Percentiles rank a stretch among this genome's conserved stretches.
Conservation (phyloP, 371 early-diverging fungal genomes). For the Mucor circinelloides region DNA sequence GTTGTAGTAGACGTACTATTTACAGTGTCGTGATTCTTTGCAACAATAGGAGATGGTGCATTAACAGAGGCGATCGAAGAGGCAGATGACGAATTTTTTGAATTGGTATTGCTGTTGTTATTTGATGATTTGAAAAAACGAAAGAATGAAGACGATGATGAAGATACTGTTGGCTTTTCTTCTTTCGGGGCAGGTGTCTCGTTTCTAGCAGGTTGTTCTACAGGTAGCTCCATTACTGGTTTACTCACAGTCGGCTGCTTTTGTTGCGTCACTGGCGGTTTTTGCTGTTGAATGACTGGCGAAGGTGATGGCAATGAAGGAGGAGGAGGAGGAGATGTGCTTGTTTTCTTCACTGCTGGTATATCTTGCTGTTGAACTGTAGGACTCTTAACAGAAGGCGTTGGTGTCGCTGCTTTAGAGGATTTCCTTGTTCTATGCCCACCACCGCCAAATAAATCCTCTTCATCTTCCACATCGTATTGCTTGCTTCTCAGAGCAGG, state of each 20-base stretch:
- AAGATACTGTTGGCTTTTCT: constrained; percentile 2
- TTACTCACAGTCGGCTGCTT: not conserved
- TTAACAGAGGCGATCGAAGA: constrained; percentile 11
- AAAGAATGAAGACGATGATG: constrained; percentile 9
- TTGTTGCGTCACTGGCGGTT: not conserved
- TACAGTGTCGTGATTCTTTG: not conserved
- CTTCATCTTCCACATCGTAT: constrained; percentile 23
- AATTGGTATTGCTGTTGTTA: not conserved
- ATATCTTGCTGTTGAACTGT: not conserved
- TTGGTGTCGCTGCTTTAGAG: not conserved
- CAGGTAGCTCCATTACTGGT: not conserved
- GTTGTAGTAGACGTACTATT: not conserved
- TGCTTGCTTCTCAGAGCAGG: not conserved
- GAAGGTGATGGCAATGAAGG: not conserved
- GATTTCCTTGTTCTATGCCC: not conserved
- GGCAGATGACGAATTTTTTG: constrained; percentile 1
- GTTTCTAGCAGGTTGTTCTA: not conserved
- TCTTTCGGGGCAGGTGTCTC: not conserved
- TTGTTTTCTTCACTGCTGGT: not conserved
- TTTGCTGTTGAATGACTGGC: not conserved
- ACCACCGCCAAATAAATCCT: constrained; percentile 2
- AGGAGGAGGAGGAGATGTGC: not conserved
- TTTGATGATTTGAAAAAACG: constrained; percentile 14
- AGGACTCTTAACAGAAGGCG: not conserved
- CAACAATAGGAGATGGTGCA: constrained; percentile 8